Percentiles rank a stretch among this genome's conserved stretches.
These are phyloP conservation scores for Penicillium crustosum DNA, from an alignment of 2,329 filamentous ascomycete species.

Conservation along the genomic window DNA sequence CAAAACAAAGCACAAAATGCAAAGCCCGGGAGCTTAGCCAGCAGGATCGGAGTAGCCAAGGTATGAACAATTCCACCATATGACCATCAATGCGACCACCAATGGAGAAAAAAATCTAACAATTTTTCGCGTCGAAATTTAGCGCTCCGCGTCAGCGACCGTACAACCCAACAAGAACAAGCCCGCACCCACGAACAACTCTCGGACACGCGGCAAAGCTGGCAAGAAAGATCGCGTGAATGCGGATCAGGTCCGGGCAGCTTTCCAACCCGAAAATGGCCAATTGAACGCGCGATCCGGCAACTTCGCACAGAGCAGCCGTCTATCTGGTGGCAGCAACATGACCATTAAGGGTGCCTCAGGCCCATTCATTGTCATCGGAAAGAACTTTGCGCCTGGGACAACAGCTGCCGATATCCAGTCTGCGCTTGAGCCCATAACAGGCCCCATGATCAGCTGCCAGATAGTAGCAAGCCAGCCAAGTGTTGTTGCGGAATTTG, in stretches of 20 bases:
- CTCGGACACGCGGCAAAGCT: conserved; percentile 26
- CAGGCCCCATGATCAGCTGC: conserved; percentile 55
- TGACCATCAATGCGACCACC: neutral
- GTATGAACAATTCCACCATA: conserved; percentile 30
- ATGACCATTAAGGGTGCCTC: conserved; percentile 57
- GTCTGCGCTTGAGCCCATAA: conserved; percentile 56
- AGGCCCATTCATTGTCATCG: conserved; percentile 58
- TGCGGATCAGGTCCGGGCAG: conserved; percentile 34
- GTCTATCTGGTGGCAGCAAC: conserved; percentile 20
- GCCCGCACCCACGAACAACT: conserved; percentile 32
- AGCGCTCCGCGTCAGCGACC: conserved; percentile 46
- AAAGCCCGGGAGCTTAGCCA: conserved; percentile 55
- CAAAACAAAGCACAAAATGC: conserved; percentile 41
- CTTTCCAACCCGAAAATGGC: conserved; percentile 31
- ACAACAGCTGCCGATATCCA: conserved; percentile 66
- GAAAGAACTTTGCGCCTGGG: conserved; percentile 64
- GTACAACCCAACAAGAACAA: conserved; percentile 40
- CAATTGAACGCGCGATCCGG: conserved; percentile 35
- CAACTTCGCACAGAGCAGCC: conserved; percentile 15
- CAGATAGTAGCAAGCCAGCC: conserved; percentile 54
- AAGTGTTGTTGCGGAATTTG: conserved; percentile 61
- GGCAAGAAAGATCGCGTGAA: conserved; percentile 37
- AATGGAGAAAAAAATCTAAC: conserved; percentile 2
- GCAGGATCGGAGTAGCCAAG: conserved; percentile 61
- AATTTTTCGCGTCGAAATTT: neutral